Base-by-base conservation (phyloP, 2,329 filamentous ascomycete species). In the Hymenoscyphus scutula region DNA sequence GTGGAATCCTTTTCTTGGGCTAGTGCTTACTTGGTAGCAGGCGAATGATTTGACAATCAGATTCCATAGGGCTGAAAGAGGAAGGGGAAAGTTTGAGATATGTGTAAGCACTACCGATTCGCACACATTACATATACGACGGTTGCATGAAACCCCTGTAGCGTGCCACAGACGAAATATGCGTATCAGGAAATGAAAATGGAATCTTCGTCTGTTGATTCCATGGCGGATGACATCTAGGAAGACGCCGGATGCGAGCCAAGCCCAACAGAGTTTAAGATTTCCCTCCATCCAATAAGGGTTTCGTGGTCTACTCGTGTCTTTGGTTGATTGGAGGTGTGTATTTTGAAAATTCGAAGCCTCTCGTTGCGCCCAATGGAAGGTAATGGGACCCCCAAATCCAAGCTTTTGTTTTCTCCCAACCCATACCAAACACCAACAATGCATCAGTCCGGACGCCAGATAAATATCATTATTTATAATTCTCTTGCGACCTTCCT, bases 401-500 rank as follows among this genome's bases (percentile, higher is more conserved):
- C 41, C 23, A 48, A 23, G n/a, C n/a, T 48, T 48, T 23, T 23
- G 19, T 19, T 48, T 48, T 23, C 3, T 19, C 41, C 41, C n/a
- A 10, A n/a, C 32, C 41, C 19, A 48, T 48, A 23, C 41, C 10
- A 2, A 48, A 48, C 41, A 19, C 41, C 41, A 23, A 10, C 41
- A 48, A 48, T 54, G 51, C 51, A 27, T 27, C 25, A 32, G 25
- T 15, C 25, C 25, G 7, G 29, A 54, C 51, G 29, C 25, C 51
- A 54, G 11, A 5, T 41, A 57, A 19, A 38, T 19, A 30, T 8
- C 23, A 27, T 57, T 38, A 6, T 1, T 60, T 34, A 62, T n/a
- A 54, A 53, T 10, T 63, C 62, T 37, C 58, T 67, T 8, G 60
- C 76, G 67, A 89, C 75, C 75, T 81, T 87, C 72, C 82, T 86